phyloP scores from a whole-genome alignment of 345 rosid genomes.

The Pistacia vera region DNA sequence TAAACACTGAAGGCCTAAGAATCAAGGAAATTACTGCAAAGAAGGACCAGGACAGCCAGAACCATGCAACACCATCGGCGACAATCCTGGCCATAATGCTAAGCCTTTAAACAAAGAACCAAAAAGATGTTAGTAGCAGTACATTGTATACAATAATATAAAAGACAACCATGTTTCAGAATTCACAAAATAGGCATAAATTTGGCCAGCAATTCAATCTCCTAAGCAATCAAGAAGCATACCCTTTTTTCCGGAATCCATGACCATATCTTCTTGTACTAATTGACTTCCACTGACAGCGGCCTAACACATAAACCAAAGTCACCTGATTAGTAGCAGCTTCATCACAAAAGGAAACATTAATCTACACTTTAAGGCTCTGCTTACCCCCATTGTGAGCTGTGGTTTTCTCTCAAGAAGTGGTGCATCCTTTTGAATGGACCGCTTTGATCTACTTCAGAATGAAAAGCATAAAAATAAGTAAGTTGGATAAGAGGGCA shows the following conservation, averaged over 20 bases:
- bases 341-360: conserved; percentile 9
- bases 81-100: conserved; percentile 61
- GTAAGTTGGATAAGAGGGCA: not conserved
- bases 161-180: not conserved
- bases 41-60: conserved; percentile 29
- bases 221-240: conserved; percentile 13
- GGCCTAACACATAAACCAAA: conserved; percentile 25
- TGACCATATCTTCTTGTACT: conserved; percentile 24
- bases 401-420: conserved; percentile 32
- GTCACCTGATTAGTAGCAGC: conserved; percentile 9
- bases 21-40: conserved; percentile 42
- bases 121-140: conserved; percentile 1
- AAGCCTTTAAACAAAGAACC: conserved; percentile 36
- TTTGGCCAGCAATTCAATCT: not conserved
- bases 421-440: conserved; percentile 23
- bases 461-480: conserved; percentile 12
- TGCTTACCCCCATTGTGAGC: conserved; percentile 39
- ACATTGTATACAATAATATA: conserved; percentile 11
- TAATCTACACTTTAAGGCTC: not conserved
- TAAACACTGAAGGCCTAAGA: not conserved
- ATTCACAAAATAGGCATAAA: not conserved
- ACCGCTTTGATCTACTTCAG: conserved; percentile 39
- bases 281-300: conserved; percentile 31
- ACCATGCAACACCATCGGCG: conserved; percentile 32
- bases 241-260: conserved; percentile 49